phyloP scores from a whole-genome alignment of 768 basidiomycete species.

The Candolleomyces efflorescens region DNA sequence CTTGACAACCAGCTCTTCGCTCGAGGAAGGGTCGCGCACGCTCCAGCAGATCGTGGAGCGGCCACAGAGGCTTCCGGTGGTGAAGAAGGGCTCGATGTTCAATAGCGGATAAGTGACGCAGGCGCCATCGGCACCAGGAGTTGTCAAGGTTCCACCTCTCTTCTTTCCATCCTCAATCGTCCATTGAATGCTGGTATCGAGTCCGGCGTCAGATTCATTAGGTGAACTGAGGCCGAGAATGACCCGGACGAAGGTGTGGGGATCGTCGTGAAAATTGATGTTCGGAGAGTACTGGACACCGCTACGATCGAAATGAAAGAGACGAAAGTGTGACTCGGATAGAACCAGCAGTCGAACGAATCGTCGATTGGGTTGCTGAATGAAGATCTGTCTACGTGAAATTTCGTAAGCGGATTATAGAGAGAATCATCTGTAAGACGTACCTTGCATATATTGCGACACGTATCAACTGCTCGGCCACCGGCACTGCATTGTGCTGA shows the following conservation, averaged over 20 bases:
- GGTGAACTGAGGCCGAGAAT: neutral
- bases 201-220: neutral
- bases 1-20: neutral
- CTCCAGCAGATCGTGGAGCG: neutral
- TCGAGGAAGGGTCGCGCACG: neutral
- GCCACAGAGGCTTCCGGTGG: neutral
- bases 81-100: too few relatives aligned
- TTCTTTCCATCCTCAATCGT: neutral
- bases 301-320: neutral
- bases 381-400: neutral
- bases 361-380: neutral
- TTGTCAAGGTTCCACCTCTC: neutral
- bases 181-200: neutral
- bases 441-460: too few relatives aligned
- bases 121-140: neutral
- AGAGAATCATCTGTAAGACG: too few relatives aligned
- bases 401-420: too few relatives aligned
- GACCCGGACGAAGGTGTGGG: neutral
- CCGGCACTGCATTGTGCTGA: too few relatives aligned
- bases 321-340: neutral
- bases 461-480: too few relatives aligned
- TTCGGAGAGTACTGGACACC: neutral
- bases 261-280: neutral
- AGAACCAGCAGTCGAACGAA: neutral
- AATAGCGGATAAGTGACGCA: neutral